A percentile compares a stretch with the other conserved stretches of the same genome.
These are phyloP conservation scores for Setaria italica DNA, from an alignment of 202 grass and related monocot species.

Conservation along the genomic window DNA sequence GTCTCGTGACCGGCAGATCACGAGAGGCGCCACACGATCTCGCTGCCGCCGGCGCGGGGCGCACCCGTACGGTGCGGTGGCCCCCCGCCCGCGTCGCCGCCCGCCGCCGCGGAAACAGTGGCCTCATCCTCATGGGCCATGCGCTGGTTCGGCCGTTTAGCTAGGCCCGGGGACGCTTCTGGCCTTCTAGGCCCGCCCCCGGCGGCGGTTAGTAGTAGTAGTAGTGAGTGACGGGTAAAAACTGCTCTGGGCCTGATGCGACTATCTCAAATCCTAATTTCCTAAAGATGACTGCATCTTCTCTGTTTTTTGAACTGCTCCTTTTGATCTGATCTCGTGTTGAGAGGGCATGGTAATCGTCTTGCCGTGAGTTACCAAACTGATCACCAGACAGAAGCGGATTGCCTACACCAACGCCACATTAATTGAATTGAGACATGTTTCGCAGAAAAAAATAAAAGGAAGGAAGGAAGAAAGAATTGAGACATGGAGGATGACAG, in stretches of 20 bases:
- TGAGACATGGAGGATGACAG: too few species aligned
- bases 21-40: constrained; percentile 42
- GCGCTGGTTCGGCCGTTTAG: not conserved
- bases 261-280: too few species aligned
- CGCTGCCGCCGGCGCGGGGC: constrained; percentile 29
- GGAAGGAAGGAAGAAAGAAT: too few species aligned
- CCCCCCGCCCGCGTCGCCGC: not conserved
- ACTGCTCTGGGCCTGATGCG: not conserved
- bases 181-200: not conserved
- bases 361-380: not conserved
- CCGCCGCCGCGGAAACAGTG: constrained; percentile 35
- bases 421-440: not conserved
- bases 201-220: not conserved
- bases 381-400: not conserved
- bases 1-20: constrained; percentile 37
- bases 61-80: constrained; percentile 42
- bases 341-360: not conserved
- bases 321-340: not conserved
- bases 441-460: too few species aligned
- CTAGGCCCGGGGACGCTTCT: not conserved
- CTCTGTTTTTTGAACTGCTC: too few species aligned
- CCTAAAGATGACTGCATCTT: too few species aligned
- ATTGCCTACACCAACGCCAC: not conserved
- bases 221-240: not conserved
- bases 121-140: constrained; percentile 15